phyloP scores from a whole-genome alignment of 805 yeast species.

The Ogataea pilisensis region DNA sequence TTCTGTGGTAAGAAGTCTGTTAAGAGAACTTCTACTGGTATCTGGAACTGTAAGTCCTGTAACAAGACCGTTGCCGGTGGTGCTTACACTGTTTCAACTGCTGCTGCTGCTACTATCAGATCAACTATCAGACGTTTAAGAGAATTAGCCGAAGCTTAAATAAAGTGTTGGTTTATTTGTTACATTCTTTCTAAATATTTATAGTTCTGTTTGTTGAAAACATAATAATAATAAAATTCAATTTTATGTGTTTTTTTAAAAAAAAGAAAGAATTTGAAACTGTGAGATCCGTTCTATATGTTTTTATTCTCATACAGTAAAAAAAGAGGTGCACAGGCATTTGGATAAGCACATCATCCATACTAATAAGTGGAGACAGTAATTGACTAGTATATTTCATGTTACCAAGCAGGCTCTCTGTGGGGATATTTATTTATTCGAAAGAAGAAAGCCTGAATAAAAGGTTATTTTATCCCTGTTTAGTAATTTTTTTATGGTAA shows the following conservation, averaged over 20 bases:
- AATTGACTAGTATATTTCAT: too few relatives aligned
- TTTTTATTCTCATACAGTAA: too few relatives aligned
- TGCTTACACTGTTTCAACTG: conserved; percentile 98
- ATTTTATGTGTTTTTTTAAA: conserved; percentile 7
- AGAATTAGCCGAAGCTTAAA: conserved; percentile 99
- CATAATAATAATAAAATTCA: conserved; percentile 11
- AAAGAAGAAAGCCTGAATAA: too few relatives aligned
- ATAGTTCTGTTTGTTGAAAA: conserved; percentile 12
- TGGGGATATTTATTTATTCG: too few relatives aligned
- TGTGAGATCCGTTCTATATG: conserved; percentile 2
- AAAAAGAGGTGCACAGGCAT: too few relatives aligned
- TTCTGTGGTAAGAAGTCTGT: conserved; percentile 99
- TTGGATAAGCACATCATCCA: too few relatives aligned
- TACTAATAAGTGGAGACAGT: too few relatives aligned
- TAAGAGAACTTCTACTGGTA: conserved; percentile 96
- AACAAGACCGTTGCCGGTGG: conserved; percentile 99
- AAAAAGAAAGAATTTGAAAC: background rate
- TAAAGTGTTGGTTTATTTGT: conserved; percentile 14
- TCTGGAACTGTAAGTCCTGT: conserved; percentile 97
- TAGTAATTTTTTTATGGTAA: too few relatives aligned
- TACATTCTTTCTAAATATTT: conserved; percentile 9
- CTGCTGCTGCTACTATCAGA: conserved; percentile 99
- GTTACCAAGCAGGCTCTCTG: too few relatives aligned
- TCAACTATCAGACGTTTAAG: conserved; percentile 99
- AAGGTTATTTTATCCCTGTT: too few relatives aligned